Evolutionary conservation across 1,284 basidiomycete genomes (phyloP), one percentile per base, ranked within the genome.

Genomic region (Bondarzewia mesenterica): DNA sequence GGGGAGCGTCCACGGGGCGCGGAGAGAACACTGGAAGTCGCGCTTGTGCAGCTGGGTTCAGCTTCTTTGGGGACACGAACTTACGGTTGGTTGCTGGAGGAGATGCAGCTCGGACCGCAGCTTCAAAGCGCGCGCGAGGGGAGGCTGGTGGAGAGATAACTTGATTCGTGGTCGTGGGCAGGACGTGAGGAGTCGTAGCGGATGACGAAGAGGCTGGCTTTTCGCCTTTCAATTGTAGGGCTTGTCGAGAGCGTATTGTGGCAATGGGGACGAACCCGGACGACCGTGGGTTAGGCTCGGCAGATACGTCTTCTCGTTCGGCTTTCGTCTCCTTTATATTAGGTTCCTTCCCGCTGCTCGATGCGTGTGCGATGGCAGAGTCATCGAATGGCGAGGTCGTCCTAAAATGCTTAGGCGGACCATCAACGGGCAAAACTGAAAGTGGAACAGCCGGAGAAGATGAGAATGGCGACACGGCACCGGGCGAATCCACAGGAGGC

Each of bases 251-350:
- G 16, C 61, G 59, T 15, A 78, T 65, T 0, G 78, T 75, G 4
- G 74, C 71, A 10, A 85, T 75, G 0, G 84, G 78, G 16, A 85
- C 70, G 56, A 87, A 87, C 1, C 84, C 84, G 43, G 82, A 85
- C 1, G 84, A 86, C 3, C 83, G 77, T 32, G 82, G 81, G 57
- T 85, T 79, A 0, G 84, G 82, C 3, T 18, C 42, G 4, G 42
- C 8, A 12, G 42, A 48, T n/a, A 21, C 27, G 25, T 3, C 45
- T 10, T 39, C 15, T 2, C 5, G 18, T 16, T 27, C 46, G 6
- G 15, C 27, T 14, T 46, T 23, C 26, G 20, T 3, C 26, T 25
- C 20, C 21, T 22, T 22, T 18, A 15, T 16, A 6, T 21, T 40
- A 40, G 38, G 7, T 7, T 12, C 38, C 23, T 43, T 27, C 22